Percentiles rank a stretch among this genome's conserved stretches.
phyloP scores from a whole-genome alignment of 2,329 filamentous ascomycete species.

The Teratosphaeria gauchensis region DNA sequence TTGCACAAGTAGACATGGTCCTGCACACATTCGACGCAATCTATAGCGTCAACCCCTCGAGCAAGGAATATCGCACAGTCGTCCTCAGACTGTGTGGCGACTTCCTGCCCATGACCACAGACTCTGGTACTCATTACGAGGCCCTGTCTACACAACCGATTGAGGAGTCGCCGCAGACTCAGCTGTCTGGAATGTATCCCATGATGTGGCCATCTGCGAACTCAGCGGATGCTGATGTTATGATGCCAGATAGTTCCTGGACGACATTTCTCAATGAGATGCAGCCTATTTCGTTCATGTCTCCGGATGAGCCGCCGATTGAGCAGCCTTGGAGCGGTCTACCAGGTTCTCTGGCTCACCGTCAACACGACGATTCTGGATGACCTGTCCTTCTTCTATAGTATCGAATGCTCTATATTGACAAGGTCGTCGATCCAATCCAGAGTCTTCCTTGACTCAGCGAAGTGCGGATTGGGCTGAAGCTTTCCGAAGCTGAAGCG shows the following conservation, averaged over 20 bases:
- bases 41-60: constrained; percentile 31
- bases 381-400: not conserved
- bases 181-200: constrained; percentile 34
- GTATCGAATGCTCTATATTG: not conserved
- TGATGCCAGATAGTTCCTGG: constrained; percentile 16
- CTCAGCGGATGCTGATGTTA: constrained; percentile 11
- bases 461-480: no score
- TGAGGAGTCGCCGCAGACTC: constrained; percentile 34
- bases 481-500: no score
- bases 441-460: no score
- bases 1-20: constrained; percentile 31
- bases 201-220: constrained; percentile 40
- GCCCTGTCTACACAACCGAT: constrained; percentile 9
- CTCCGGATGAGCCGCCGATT: not conserved
- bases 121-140: not conserved
- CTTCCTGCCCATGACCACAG: constrained; percentile 17
- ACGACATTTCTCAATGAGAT: constrained; percentile 8
- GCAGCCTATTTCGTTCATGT: not conserved
- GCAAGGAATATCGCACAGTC: constrained; percentile 33
- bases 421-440: no score
- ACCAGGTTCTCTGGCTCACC: not conserved
- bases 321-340: not conserved
- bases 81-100: constrained; percentile 33
- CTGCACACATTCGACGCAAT: constrained; percentile 31
- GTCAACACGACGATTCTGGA: not conserved